These are phyloP conservation scores for Phytophthora megakarya DNA, from an alignment of 352 stramenopile genomes.

Conservation along the genomic window DNA sequence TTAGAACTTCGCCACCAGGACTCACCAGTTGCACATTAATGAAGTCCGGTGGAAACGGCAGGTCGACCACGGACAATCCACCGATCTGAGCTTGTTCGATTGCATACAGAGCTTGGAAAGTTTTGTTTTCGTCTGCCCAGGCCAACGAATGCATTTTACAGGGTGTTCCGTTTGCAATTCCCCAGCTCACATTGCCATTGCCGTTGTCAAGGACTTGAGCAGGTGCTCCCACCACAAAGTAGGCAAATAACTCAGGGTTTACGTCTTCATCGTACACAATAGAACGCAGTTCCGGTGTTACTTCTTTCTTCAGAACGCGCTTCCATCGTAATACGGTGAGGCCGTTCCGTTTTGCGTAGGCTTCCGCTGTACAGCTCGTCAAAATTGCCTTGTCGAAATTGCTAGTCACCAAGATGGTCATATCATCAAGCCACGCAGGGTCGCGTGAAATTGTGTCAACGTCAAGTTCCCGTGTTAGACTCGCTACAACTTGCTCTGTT, in stretches of 20 bases:
- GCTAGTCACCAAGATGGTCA: conserved; percentile 1
- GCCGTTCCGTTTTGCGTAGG: background rate
- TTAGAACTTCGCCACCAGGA: too few species aligned
- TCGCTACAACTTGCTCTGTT: background rate
- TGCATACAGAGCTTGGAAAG: background rate
- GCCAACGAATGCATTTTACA: conserved; percentile 3
- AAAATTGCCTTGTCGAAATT: conserved; percentile 6
- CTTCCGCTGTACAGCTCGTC: conserved; percentile 1
- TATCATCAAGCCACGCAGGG: background rate
- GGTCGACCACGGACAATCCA: too few species aligned
- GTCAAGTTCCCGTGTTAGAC: background rate
- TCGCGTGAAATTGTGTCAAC: background rate
- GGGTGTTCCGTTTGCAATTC: background rate
- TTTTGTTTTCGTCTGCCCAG: background rate
- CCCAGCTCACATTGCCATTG: background rate
- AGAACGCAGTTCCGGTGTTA: background rate
- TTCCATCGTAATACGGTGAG: background rate
- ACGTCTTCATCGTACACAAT: conserved; percentile 4
- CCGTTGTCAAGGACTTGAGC: conserved; percentile 2
- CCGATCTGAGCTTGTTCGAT: background rate
- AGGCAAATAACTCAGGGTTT: background rate
- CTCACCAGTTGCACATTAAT: too few species aligned
- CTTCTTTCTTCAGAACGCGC: background rate
- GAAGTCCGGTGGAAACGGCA: too few species aligned
- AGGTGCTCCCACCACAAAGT: conserved; percentile 6